Evolutionary conservation across 306 rosid genomes (phyloP).

Genomic region (Prosopis cineraria): DNA sequence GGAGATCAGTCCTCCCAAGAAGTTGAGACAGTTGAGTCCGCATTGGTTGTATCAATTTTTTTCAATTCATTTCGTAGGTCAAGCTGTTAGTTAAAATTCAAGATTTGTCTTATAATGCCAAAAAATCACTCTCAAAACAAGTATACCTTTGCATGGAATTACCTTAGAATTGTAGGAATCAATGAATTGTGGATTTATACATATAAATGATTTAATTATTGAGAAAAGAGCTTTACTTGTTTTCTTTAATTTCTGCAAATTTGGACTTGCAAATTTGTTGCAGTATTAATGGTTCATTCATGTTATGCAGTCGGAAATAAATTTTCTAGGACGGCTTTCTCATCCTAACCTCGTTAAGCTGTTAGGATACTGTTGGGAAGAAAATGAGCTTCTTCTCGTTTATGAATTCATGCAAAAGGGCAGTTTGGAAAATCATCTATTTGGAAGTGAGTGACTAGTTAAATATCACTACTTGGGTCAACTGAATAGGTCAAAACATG

Average conservation of each 20-base stretch:
- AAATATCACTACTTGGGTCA: conserved; percentile 8
- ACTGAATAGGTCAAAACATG: conserved; percentile 13
- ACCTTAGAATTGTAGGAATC: neutral
- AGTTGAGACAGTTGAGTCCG: neutral
- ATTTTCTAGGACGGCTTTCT: conserved; percentile 84
- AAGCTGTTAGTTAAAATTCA: neutral
- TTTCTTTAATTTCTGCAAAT: conserved; percentile 10
- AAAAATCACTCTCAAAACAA: neutral
- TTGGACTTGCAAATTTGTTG: neutral
- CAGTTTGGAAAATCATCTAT: conserved; percentile 87
- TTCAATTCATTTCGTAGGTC: neutral
- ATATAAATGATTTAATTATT: conserved; percentile 17
- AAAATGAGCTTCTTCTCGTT: conserved; percentile 69
- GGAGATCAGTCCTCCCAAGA: neutral
- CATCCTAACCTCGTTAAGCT: conserved; percentile 94
- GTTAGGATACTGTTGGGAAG: conserved; percentile 89
- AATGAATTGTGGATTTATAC: neutral
- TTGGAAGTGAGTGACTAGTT: conserved; percentile 75
- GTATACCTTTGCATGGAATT: neutral
- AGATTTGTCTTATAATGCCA: neutral
- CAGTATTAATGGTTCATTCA: conserved; percentile 24
- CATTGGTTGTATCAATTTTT: neutral
- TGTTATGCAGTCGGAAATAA: conserved; percentile 79
- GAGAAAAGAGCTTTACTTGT: neutral
- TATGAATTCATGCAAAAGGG: conserved; percentile 97